A percentile compares a stretch with the other conserved stretches of the same genome.
These are phyloP conservation scores for Ustilago nuda DNA, from an alignment of 1,284 basidiomycete genomes.

Conservation along the genomic window DNA sequence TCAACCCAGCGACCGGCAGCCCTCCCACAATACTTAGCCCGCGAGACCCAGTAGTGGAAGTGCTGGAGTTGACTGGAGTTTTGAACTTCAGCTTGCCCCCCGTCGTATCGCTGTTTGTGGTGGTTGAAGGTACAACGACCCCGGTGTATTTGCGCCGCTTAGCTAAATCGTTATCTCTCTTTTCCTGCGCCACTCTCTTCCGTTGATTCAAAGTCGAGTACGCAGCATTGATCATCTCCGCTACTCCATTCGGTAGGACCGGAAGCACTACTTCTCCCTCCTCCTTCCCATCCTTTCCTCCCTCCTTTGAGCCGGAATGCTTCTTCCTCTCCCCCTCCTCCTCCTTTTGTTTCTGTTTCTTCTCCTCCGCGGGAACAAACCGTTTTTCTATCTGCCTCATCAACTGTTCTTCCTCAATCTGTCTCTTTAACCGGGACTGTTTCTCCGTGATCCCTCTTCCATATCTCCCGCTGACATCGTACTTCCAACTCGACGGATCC, in stretches of 20 bases:
- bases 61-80: slow-evolving; percentile 4
- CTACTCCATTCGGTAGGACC: slow-evolving; percentile 32
- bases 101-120: neutral
- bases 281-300: neutral
- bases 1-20: slow-evolving; percentile 20
- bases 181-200: slow-evolving; percentile 25
- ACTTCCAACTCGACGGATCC: slow-evolving; percentile 41
- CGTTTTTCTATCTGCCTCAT: slow-evolving; percentile 29
- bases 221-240: slow-evolving; percentile 40
- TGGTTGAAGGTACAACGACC: neutral
- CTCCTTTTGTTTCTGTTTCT: neutral
- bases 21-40: neutral
- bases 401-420: slow-evolving; percentile 39
- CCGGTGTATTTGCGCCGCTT: slow-evolving; percentile 41
- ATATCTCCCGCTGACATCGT: slow-evolving; percentile 37
- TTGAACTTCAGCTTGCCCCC: slow-evolving; percentile 27
- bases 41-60: neutral
- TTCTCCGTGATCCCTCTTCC: slow-evolving; percentile 39
- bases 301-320: neutral
- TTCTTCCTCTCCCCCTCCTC: neutral
- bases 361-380: slow-evolving; percentile 12
- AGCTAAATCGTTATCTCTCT: neutral
- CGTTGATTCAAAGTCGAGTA: slow-evolving; percentile 41
- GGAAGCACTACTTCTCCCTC: slow-evolving; percentile 8
- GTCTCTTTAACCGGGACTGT: slow-evolving; percentile 29